Conservation (phyloP, 2,329 filamentous ascomycete species). For the Diplodia sapinea region DNA sequence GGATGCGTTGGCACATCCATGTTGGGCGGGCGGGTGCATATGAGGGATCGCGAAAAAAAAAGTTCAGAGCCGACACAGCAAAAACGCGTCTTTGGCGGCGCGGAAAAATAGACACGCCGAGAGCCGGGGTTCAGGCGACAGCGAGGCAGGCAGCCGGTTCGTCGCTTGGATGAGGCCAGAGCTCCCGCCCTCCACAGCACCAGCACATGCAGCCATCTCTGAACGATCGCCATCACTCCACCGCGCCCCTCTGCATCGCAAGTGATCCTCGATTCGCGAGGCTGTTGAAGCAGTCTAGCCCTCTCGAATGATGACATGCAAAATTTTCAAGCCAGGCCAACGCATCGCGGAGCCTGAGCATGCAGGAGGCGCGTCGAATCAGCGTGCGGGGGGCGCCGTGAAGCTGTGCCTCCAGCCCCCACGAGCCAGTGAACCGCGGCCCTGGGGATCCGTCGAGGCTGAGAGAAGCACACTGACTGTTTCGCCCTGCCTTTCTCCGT, state of each 20-base stretch:
- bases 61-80: conserved; percentile 9
- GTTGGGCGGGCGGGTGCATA: conserved; percentile 12
- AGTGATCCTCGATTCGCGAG: conserved; percentile 30
- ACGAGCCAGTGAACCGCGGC: conserved; percentile 15
- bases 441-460: conserved; percentile 21
- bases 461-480: conserved; percentile 13
- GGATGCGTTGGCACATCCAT: conserved; percentile 30
- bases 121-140: conserved; percentile 7
- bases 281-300: conserved; percentile 8
- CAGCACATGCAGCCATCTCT: conserved; percentile 21
- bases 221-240: conserved; percentile 27
- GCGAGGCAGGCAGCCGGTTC: neutral
- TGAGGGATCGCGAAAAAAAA: conserved; percentile 23
- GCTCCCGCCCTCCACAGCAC: conserved; percentile 2
- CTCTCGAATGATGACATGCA: conserved; percentile 25
- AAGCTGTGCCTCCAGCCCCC: conserved; percentile 21
- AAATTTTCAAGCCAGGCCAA: conserved; percentile 24
- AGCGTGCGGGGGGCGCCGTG: conserved; percentile 19
- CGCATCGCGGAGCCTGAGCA: conserved; percentile 27
- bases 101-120: conserved; percentile 5
- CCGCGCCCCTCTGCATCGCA: conserved; percentile 22
- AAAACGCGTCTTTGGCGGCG: conserved; percentile 9
- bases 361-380: conserved; percentile 26
- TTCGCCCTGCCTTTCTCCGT: conserved; percentile 27
- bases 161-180: neutral